Evolutionary conservation across 140 eudicot genomes (phyloP), one percentile per base, ranked within the genome.

Genomic region (Flaveria floridana): DNA sequence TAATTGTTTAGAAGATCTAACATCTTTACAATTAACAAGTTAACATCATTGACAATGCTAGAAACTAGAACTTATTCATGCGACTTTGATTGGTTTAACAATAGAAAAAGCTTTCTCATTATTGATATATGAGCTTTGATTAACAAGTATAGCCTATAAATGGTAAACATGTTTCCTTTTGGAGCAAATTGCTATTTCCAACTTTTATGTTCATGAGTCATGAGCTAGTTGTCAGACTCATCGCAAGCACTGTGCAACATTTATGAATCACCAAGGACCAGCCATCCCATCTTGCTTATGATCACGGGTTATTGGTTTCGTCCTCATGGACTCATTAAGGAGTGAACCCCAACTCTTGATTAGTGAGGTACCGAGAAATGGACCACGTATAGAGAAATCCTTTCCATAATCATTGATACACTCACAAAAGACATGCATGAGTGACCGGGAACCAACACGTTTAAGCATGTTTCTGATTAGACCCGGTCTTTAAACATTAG

Each of bases 21-120:
- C 7, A 52, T 52, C 50, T 71, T 53, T 52, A 52, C 48, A 30
- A 30, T 52, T 34, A 30, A 58, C 46, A 41, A 59, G 5, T 58
- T 20, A 61, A 61, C 47, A 7, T 39, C 39, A 9, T 57, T 72
- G 68, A 21, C 57, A 72, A 72, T 72, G 50, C 75, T 61, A 61
- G 16, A 61, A 61, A 61, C 67, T 39, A 39, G 44, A 39, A 57
- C 20, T 8, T 56, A 56, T 57, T 20, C 10, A 39, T 20, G 58
- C 15, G 44, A 57, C 16, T 56, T 56, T 30, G 12, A 5, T 42
- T 73, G 20, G 64, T 16, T 20, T 73, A 47, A 13, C 26, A 14
- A 7, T 37, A 39, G 46, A 20, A 5, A 34, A 34, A 73, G 18
- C 67, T 41, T 72, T 72, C 19, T 55, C 34, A 15, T 4, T 51